A percentile compares a stretch with the other conserved stretches of the same genome.
These are phyloP conservation scores for Clausena lansium DNA, from an alignment of 345 rosid genomes.

Conservation along the genomic window DNA sequence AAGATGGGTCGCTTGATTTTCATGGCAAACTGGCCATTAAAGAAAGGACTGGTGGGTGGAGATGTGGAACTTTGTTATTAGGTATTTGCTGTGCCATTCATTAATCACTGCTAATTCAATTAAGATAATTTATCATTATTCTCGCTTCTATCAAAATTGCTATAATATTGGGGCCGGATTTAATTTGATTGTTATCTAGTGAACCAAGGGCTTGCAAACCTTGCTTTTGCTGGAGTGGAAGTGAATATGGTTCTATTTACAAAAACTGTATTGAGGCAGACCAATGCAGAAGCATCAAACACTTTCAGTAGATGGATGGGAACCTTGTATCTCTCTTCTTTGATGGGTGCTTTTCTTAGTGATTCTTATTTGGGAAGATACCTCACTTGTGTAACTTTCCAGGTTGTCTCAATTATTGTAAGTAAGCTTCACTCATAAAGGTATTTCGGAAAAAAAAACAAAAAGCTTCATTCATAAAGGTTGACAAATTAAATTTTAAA, in stretches of 20 bases:
- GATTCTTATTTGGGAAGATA: constrained; percentile 39
- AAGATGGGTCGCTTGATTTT: constrained; percentile 27
- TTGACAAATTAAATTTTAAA: too few species aligned
- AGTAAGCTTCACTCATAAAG: neutral
- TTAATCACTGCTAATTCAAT: neutral
- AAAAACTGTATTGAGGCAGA: constrained; percentile 30
- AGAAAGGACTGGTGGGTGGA: constrained; percentile 35
- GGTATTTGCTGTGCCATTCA: constrained; percentile 5
- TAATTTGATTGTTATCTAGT: constrained; percentile 4
- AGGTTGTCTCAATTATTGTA: constrained; percentile 2
- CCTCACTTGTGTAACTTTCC: constrained; percentile 34
- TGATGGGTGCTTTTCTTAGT: constrained; percentile 40
- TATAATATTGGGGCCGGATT: too few species aligned
- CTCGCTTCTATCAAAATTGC: neutral
- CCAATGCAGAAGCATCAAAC: constrained; percentile 34
- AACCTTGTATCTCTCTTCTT: constrained; percentile 34
- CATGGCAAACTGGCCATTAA: constrained; percentile 26
- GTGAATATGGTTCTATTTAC: constrained; percentile 37
- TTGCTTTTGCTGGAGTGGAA: constrained; percentile 32
- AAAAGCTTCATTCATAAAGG: too few species aligned
- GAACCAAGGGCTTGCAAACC: constrained; percentile 25
- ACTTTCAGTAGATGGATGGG: constrained; percentile 35
- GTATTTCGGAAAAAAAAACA: too few species aligned
- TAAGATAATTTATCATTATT: neutral
- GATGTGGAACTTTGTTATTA: constrained; percentile 28